Conservation (phyloP, 257 asterid genomes). For the Solanum pimpinellifolium region DNA sequence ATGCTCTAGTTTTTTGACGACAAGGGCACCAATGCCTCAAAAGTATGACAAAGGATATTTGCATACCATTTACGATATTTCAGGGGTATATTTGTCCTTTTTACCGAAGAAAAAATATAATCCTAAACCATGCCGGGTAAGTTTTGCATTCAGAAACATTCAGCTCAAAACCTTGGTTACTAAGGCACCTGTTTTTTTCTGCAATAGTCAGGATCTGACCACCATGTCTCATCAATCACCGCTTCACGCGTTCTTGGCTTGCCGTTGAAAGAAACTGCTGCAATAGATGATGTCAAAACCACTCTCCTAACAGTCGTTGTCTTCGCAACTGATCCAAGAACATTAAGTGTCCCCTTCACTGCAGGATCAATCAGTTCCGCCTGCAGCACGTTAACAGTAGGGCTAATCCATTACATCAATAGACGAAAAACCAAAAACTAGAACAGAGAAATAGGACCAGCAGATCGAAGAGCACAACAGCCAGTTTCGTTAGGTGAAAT, state of each 20-base stretch:
- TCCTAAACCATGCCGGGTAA: no score
- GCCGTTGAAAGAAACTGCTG: conserved; percentile 52
- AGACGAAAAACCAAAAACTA: not conserved
- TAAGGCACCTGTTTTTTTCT: conserved; percentile 27
- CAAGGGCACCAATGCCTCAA: no score
- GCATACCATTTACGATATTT: no score
- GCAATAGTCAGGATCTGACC: conserved; percentile 47
- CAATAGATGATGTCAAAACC: conserved; percentile 67
- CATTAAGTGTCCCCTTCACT: conserved; percentile 69
- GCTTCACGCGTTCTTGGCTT: conserved; percentile 57
- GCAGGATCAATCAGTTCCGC: conserved; percentile 79
- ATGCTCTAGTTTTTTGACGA: no score
- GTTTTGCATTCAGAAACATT: no score
- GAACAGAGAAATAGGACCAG: not conserved
- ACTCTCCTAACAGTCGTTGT: conserved; percentile 44
- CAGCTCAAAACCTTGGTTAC: no score
- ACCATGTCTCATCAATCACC: conserved; percentile 71
- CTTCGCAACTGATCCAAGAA: conserved; percentile 62
- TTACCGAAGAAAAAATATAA: no score
- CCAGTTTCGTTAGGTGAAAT: not conserved
- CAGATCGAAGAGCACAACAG: not conserved
- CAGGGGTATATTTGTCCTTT: no score
- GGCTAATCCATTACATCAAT: not conserved
- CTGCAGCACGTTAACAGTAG: conserved; percentile 17
- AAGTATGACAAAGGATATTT: no score